Evolutionary conservation across 805 yeast species (phyloP), one percentile per base, ranked within the genome.

Genomic region (Zygosaccharomyces gambellarensis): DNA sequence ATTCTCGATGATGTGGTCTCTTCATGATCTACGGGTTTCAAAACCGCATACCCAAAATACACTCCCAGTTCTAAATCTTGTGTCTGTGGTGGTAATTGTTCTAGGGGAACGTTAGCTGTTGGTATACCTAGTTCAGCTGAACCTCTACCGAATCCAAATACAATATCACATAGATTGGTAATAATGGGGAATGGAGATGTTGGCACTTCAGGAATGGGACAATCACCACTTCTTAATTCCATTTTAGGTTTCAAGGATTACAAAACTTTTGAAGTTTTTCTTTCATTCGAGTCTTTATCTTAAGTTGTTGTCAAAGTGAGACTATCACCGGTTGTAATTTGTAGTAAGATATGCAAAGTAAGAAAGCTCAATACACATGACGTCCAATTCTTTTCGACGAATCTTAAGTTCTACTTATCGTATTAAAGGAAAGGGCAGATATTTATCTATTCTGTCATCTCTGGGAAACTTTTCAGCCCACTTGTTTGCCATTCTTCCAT

Each of bases 61-160:
- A 94, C 92, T 3, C 99, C 99, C 0, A 92, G 77, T 2, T 76
- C 78, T 19, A 78, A 72, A 42, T 59, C 49, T 43, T 70, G 67
- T 36, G 79, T 59, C 4, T 68, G 65, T 3, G 66, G 51, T 0
- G 79, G 75, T 21, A 78, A 70, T 32, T 74, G 70, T 2, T 71
- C 73, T 3, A 87, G 78, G 1, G 88, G 85, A 4, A 92, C 79
- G 61, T 92, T 92, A 5, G 97, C 98, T 0, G 99, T 94, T 2
- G 99, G 99, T 39, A 90, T 85, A 0, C 98, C 98, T 38, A 94
- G 74, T 57, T 89, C 97, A 0, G 94, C 68, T 0, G 97, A 88
- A 0, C 99, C 99, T 47, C 99, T 77, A 5, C 99, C 99, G 69
- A 88, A 94, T 0, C 99, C 99, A 28, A 90, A 75, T 17, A 83